Percentiles rank a stretch among this genome's conserved stretches.
Evolutionary conservation across 805 yeast species (phyloP).

Genomic region (Wickerhamomyces hampshirensis): DNA sequence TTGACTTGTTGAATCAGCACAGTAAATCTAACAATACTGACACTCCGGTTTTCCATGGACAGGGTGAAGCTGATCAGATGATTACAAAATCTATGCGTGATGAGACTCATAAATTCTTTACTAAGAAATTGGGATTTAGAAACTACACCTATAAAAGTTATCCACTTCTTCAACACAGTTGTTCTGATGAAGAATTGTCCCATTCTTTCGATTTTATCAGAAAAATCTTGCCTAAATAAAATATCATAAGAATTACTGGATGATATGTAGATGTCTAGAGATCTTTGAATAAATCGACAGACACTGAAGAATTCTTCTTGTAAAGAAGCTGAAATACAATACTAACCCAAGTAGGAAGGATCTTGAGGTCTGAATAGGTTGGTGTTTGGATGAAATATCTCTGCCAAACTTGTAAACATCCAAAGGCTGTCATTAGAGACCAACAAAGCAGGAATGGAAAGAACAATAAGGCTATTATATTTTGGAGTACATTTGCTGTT

Average conservation of each 20-base stretch:
- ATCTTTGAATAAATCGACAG: no score
- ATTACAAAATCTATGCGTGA: conserved; percentile 32
- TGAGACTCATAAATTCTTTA: conserved; percentile 42
- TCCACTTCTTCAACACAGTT: conserved; percentile 61
- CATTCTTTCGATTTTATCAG: conserved; percentile 47
- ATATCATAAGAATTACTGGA: no score
- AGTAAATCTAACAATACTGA: conserved; percentile 40
- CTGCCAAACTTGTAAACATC: no score
- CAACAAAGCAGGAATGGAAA: no score
- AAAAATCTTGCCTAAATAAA: conserved; percentile 17
- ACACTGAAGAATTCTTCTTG: no score
- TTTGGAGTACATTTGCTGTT: no score
- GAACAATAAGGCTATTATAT: no score
- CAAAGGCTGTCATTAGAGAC: no score
- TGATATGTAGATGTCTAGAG: background rate
- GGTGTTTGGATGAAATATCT: no score
- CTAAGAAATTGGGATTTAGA: conserved; percentile 39
- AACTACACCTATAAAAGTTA: conserved; percentile 50
- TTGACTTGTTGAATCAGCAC: conserved; percentile 16
- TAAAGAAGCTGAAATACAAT: no score
- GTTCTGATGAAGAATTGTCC: conserved; percentile 59
- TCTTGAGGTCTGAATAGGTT: no score
- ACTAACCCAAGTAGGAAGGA: no score
- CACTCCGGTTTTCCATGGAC: conserved; percentile 85
- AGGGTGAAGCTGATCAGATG: conserved; percentile 76